Percentiles rank a stretch among this genome's conserved stretches.
Conservation (phyloP, 2,329 filamentous ascomycete species). For the Graphiopsis chlorocephala region DNA sequence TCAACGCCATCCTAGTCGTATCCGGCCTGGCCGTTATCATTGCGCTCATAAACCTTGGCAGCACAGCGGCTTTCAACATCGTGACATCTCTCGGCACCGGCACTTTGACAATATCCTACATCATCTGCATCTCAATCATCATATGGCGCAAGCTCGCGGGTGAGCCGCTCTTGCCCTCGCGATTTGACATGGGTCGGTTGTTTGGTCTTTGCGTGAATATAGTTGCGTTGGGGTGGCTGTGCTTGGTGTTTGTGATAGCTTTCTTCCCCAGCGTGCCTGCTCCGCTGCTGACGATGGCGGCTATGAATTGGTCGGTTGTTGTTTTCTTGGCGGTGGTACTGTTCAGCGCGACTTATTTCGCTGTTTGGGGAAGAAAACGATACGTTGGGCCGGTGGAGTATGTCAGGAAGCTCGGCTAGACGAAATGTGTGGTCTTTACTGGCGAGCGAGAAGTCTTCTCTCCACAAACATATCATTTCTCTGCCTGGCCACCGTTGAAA, state of each 20-base stretch:
- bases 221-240: conserved; percentile 30
- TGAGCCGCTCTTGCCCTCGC: conserved; percentile 20
- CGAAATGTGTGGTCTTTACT: not conserved
- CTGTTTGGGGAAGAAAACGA: conserved; percentile 24
- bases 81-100: conserved; percentile 37
- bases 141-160: conserved; percentile 16
- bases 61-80: conserved; percentile 40
- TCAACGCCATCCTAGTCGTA: conserved; percentile 26
- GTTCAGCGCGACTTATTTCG: conserved; percentile 28
- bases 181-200: conserved; percentile 17
- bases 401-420: conserved; percentile 8
- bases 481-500: not conserved
- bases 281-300: conserved; percentile 22
- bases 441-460: not conserved
- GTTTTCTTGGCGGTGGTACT: conserved; percentile 28
- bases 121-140: conserved; percentile 21
- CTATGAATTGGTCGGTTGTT: conserved; percentile 35
- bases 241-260: conserved; percentile 32
- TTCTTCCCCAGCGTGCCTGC: conserved; percentile 31
- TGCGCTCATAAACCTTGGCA: conserved; percentile 34
- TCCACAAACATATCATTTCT: not conserved
- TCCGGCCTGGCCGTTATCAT: conserved; percentile 14
- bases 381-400: conserved; percentile 30
- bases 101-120: conserved; percentile 19
- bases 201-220: conserved; percentile 27